Percentiles rank a stretch among this genome's conserved stretches.
Conservation (phyloP, 768 basidiomycete genomes). For the Suillus alpinus region DNA sequence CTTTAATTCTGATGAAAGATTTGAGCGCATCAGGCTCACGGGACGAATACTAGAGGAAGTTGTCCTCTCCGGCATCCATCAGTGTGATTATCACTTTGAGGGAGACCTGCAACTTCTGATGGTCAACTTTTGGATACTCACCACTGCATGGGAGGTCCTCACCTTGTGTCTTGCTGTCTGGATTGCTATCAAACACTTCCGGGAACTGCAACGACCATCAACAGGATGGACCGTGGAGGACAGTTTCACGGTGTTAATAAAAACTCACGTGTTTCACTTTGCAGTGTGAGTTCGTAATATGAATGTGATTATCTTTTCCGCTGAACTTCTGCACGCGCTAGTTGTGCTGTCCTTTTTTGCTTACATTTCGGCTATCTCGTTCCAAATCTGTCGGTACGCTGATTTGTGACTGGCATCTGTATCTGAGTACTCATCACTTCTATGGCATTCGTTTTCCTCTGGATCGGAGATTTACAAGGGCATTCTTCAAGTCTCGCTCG, state of each 20-base stretch:
- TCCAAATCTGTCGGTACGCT: neutral
- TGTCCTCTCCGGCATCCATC: neutral
- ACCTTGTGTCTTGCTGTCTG: neutral
- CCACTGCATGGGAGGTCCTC: neutral
- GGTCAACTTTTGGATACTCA: neutral
- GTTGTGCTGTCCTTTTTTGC: neutral
- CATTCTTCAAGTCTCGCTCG: neutral
- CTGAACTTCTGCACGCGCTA: neutral
- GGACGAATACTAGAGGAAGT: neutral
- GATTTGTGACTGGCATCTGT: neutral
- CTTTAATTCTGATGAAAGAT: neutral
- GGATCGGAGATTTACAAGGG: neutral
- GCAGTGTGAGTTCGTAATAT: neutral
- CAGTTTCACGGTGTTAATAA: neutral
- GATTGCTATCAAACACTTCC: neutral
- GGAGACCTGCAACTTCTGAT: neutral
- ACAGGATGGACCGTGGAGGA: neutral
- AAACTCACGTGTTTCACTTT: neutral
- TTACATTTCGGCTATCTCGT: neutral
- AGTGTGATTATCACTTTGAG: neutral
- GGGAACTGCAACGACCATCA: neutral
- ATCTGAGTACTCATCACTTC: neutral
- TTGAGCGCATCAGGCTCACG: neutral
- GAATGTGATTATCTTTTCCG: neutral
- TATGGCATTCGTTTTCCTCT: neutral